Conservation (phyloP, 495 filamentous ascomycete species). For the Melanomma pulvis-pyrius region DNA sequence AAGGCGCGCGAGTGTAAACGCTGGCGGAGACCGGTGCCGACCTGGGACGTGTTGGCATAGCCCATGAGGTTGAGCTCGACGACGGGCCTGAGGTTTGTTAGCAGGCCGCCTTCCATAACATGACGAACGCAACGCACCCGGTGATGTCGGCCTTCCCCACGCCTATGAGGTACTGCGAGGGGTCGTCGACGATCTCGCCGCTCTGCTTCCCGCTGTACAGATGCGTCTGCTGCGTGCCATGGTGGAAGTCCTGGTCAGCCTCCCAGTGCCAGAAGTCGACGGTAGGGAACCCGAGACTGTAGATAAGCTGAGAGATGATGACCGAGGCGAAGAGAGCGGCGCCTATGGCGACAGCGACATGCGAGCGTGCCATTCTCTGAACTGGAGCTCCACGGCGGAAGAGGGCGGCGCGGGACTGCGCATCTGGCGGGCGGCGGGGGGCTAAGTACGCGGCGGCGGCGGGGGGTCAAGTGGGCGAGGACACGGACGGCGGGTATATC, state of each 20-base stretch:
- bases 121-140: constrained; percentile 59
- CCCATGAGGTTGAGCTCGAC: constrained; percentile 92
- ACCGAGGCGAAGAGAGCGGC: constrained; percentile 29
- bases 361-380: constrained; percentile 37
- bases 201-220: constrained; percentile 29
- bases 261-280: constrained; percentile 39
- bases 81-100: constrained; percentile 61
- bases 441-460: not conserved
- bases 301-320: constrained; percentile 42
- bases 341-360: constrained; percentile 33
- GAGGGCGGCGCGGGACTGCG: constrained; percentile 11
- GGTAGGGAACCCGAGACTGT: constrained; percentile 37
- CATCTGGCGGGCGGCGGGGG: not conserved
- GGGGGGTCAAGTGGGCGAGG: too few relatives aligned
- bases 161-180: constrained; percentile 74
- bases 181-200: constrained; percentile 31
- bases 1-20: constrained; percentile 89
- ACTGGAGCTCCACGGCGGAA: constrained; percentile 13
- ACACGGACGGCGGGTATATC: too few relatives aligned
- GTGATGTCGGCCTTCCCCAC: constrained; percentile 96
- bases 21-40: constrained; percentile 86
- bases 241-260: constrained; percentile 15
- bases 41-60: constrained; percentile 84
- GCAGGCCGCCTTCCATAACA: not conserved
- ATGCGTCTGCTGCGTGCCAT: constrained; percentile 27